Evolutionary conservation across 768 basidiomycete genomes (phyloP), one percentile per base, ranked within the genome.

Genomic region (Auricularia heimuer): DNA sequence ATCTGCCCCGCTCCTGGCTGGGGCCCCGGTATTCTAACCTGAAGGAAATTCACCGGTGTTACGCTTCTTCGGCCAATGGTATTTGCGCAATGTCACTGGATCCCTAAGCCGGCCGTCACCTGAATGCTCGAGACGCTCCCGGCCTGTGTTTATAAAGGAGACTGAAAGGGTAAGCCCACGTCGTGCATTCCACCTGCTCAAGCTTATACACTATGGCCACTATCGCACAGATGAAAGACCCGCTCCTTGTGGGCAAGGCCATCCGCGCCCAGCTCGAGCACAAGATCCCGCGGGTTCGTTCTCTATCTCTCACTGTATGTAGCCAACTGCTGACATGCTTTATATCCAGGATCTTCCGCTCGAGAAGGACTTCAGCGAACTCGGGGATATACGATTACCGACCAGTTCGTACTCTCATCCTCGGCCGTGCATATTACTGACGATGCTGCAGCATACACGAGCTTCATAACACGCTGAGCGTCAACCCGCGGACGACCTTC

Each of bases 221-320:
- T 24, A 68, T 67, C 39, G 65, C 70, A 61, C 72, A 71, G 60
- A 75, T 75, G 74, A 74, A 71, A 65, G 69, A 76, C 62, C 75
- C 75, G 14, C 69, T 72, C 37, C 69, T 70, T 54, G 73, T 75
- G 39, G 75, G 75, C 62, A 73, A 69, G 60, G 73, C 73, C 33
- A 76, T 76, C 64, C 72, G 75, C n/a, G 74, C 74, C n/a, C 75
- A 76, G 69, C 67, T 74, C 54, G 71, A 72, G 66, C 64, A 74
- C 54, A 71, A 73, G 45, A 70, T 76, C n/a, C 75, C 74, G 10
- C 47, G 47, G 4, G 47, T 51, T 4, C 14, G 47, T 21, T 10
- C 44, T 45, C 18, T 39, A 29, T 63, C 33, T 45, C 42, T 54
- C 24, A 21, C n/a, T 29, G 21, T 21, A 12, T 21, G 11, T 21